Percentiles rank a stretch among this genome's conserved stretches.
These are phyloP conservation scores for Fonsecaea nubica DNA, from an alignment of 2,329 filamentous ascomycete genomes.

Conservation along the genomic window DNA sequence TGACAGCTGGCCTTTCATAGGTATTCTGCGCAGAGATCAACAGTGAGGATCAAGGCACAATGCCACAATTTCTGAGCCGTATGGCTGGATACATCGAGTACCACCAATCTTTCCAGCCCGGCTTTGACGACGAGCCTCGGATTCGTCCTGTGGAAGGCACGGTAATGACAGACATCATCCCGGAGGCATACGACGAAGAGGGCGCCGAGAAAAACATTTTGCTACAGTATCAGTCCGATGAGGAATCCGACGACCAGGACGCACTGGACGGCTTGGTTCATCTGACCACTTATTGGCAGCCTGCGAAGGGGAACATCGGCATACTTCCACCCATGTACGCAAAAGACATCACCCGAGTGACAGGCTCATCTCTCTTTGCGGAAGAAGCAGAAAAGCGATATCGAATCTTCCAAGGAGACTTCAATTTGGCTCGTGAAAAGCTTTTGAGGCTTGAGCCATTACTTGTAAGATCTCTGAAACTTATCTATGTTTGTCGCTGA, in stretches of 20 bases:
- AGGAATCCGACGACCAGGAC: slow-evolving; percentile 33
- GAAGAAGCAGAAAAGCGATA: slow-evolving; percentile 35
- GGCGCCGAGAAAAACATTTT: slow-evolving; percentile 12
- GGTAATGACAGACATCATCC: slow-evolving; percentile 27
- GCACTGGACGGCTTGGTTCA: slow-evolving; percentile 29
- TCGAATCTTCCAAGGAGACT: slow-evolving; percentile 35
- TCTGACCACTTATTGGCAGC: slow-evolving; percentile 36
- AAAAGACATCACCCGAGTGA: slow-evolving; percentile 31
- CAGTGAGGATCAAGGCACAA: slow-evolving; percentile 20
- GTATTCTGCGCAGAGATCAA: slow-evolving; percentile 35
- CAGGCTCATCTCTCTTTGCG: slow-evolving; percentile 32
- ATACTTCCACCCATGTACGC: slow-evolving; percentile 36
- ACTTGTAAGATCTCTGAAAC: slow-evolving; percentile 25
- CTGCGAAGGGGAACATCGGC: slow-evolving; percentile 32
- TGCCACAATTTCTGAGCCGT: slow-evolving; percentile 26
- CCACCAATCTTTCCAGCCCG: slow-evolving; percentile 15
- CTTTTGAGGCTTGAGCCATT: slow-evolving; percentile 37
- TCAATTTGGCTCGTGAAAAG: slow-evolving; percentile 33
- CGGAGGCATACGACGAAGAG: slow-evolving; percentile 15
- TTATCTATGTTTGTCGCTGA: slow-evolving; percentile 7
- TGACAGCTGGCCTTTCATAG: slow-evolving; percentile 24
- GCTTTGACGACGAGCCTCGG: slow-evolving; percentile 31
- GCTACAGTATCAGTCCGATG: slow-evolving; percentile 33
- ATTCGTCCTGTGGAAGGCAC: slow-evolving; percentile 29
- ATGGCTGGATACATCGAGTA: slow-evolving; percentile 33